These are phyloP conservation scores for Nannizzia gypsea DNA, from an alignment of 2,329 filamentous ascomycete species.

Conservation along the genomic window DNA sequence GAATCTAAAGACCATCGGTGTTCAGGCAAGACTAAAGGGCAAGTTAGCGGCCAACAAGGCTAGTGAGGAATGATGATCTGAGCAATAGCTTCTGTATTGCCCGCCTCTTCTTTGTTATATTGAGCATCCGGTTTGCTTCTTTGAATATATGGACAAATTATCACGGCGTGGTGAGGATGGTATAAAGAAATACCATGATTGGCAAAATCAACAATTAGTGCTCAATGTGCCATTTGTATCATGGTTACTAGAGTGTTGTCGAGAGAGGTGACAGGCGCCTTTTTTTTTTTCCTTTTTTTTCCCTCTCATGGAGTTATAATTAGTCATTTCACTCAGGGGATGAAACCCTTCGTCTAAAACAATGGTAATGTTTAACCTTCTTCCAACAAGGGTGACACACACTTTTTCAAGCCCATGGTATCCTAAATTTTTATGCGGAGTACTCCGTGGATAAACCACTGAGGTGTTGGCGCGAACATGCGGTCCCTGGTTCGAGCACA, in stretches of 20 bases:
- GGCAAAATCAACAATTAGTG: too few species aligned
- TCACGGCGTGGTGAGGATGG: background rate
- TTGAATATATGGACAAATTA: background rate
- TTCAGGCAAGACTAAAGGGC: conserved; percentile 6
- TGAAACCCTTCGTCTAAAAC: background rate
- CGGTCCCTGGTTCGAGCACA: background rate
- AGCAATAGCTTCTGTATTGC: background rate
- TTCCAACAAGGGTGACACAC: background rate
- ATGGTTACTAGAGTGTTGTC: background rate
- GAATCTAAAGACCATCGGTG: conserved; percentile 11
- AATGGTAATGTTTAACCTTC: background rate
- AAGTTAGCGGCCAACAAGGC: background rate
- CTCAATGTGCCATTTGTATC: background rate
- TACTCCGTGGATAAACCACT: background rate
- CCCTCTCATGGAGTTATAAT: background rate
- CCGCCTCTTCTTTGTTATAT: background rate
- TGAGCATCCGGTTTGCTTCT: background rate
- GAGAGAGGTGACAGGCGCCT: background rate
- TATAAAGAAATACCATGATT: background rate
- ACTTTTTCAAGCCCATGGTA: background rate
- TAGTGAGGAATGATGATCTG: background rate
- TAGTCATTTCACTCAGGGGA: background rate
- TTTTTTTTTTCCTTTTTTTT: too few species aligned
- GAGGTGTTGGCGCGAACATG: background rate
- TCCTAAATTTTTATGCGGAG: background rate